These are phyloP conservation scores for Lenzites betulinus DNA, from an alignment of 768 basidiomycete genomes.

Conservation along the genomic window DNA sequence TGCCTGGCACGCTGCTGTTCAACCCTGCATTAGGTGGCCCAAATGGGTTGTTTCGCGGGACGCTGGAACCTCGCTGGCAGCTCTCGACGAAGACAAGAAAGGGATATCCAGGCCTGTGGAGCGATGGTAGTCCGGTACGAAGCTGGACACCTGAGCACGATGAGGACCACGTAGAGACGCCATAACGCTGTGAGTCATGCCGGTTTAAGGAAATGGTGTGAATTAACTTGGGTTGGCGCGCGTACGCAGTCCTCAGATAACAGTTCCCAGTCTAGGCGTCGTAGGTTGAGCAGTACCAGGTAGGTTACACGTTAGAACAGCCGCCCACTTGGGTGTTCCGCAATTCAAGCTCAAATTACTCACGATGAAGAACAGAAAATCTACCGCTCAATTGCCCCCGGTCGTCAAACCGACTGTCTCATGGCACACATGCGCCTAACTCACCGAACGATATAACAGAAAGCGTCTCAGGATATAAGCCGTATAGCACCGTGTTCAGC, in stretches of 20 bases:
- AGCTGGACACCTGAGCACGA: slow-evolving; percentile 25
- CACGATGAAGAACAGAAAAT: slow-evolving; percentile 11
- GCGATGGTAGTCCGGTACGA: slow-evolving; percentile 31
- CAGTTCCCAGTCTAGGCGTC: too few species aligned
- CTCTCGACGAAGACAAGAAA: slow-evolving; percentile 26
- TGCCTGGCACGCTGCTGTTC: slow-evolving; percentile 58
- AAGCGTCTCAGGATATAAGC: slow-evolving; percentile 4
- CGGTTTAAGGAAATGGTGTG: not conserved
- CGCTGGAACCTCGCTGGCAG: slow-evolving; percentile 72
- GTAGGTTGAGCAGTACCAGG: slow-evolving; percentile 17
- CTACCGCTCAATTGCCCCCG: slow-evolving; percentile 7
- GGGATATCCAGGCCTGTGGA: slow-evolving; percentile 49
- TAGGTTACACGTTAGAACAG: slow-evolving; percentile 12
- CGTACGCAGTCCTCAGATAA: not conserved
- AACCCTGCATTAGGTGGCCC: slow-evolving; percentile 65
- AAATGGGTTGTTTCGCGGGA: slow-evolving; percentile 57
- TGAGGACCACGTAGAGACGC: not conserved
- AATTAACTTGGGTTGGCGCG: not conserved
- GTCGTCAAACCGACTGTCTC: not conserved
- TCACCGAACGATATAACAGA: slow-evolving; percentile 10
- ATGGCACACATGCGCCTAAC: slow-evolving; percentile 3
- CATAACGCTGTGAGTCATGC: not conserved
- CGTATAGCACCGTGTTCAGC: slow-evolving; percentile 19
- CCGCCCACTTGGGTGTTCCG: not conserved
- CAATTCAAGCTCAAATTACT: not conserved